Evolutionary conservation across 345 rosid species (phyloP), one percentile per base, ranked within the genome.

Genomic region (Tarenaya hassleriana): DNA sequence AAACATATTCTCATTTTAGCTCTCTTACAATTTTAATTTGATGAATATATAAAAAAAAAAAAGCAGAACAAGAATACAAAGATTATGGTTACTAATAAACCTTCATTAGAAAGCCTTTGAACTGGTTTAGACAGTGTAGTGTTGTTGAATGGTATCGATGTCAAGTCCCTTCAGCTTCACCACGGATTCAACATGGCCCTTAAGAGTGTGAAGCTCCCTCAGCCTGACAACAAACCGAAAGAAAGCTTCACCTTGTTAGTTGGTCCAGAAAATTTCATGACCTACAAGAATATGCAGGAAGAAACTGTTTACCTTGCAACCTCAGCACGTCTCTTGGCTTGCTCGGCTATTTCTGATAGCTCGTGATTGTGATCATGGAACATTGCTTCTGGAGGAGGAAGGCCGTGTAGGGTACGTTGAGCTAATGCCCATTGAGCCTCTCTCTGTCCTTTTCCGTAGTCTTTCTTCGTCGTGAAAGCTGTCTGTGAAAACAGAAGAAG

Each of bases 91-190:
- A 52, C 38, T 45, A 10, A 40, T 31, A 37, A 19, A 32, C 12
- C 47, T 14, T 50, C 18, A 4, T 34, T 16, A 9, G 29, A 48
- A 21, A 29, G 32, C 31, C 12, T 10, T 45, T 46, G 49, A 16
- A 21, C 18, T 33, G 12, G 42, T 13, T 80, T 75, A 89, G 39
- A 85, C 83, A 8, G 94, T 89, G 80, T 89, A 83, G 67, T 86
- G 90, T 53, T 89, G 95, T 67, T 89, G 94, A 53, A 80, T 81
- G 52, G 95, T n/a, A n/a, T n/a, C n/a, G n/a, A n/a, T n/a, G n/a
- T n/a, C n/a, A n/a, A n/a, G n/a, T n/a, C n/a, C n/a, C n/a, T n/a
- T n/a, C n/a, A n/a, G n/a, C n/a, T n/a, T n/a, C n/a, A n/a, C n/a
- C n/a, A n/a, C n/a, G n/a, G 77, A 34, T 81, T 87, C 29, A 82